Conservation (phyloP, 106 monocot species). For the Vanilla planifolia region DNA sequence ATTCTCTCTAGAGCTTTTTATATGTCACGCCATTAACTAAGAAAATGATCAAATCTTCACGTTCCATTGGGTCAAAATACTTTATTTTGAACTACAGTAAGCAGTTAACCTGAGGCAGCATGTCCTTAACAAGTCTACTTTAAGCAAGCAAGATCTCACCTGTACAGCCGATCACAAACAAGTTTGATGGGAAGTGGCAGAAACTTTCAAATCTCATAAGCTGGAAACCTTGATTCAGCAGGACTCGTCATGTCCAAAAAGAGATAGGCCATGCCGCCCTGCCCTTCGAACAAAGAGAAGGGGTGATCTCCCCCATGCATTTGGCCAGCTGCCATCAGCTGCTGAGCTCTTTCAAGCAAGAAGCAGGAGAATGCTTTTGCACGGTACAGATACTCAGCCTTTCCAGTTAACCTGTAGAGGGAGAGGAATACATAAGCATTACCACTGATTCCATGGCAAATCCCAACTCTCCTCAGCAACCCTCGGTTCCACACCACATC, state of each 20-base stretch:
- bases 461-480: conserved; percentile 73
- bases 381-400: conserved; percentile 44
- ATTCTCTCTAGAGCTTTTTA: too few relatives aligned
- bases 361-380: conserved; percentile 85
- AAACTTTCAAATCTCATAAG: conserved; percentile 70
- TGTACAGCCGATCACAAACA: too few relatives aligned
- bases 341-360: conserved; percentile 47
- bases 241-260: conserved; percentile 71
- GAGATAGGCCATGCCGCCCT: conserved; percentile 74
- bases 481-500: conserved; percentile 93
- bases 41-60: too few relatives aligned
- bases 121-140: too few relatives aligned
- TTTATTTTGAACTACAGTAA: too few relatives aligned
- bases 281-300: conserved; percentile 83
- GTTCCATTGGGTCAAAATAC: too few relatives aligned
- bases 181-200: too few relatives aligned
- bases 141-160: too few relatives aligned
- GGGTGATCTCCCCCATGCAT: conserved; percentile 83
- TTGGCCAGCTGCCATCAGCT: conserved; percentile 47
- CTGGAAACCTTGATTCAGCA: conserved; percentile 70
- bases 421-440: conserved; percentile 80
- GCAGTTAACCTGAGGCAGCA: too few relatives aligned
- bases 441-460: conserved; percentile 90
- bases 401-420: conserved; percentile 59
- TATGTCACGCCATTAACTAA: too few relatives aligned